A percentile compares a stretch with the other conserved stretches of the same genome.
Conservation (phyloP, 371 early-diverging fungal species). For the Capillidium heterosporum region DNA sequence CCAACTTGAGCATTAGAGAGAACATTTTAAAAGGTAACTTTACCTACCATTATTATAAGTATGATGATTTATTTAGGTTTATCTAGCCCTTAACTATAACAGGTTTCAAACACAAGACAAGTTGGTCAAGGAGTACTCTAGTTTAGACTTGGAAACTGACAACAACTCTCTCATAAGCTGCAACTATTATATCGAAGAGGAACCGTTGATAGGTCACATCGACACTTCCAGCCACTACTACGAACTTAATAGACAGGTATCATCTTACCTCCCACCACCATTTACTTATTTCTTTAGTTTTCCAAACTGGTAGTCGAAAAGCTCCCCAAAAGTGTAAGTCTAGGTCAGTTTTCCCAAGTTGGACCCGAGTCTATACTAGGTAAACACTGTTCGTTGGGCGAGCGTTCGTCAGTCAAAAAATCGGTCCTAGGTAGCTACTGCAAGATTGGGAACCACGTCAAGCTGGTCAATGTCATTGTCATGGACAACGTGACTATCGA, state of each 20-base stretch:
- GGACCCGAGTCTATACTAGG: constrained; percentile 85
- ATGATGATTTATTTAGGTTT: too few relatives aligned
- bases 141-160: too few relatives aligned
- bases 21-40: background rate
- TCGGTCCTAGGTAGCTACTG: constrained; percentile 84
- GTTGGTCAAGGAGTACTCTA: too few relatives aligned
- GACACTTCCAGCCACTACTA: constrained; percentile 66
- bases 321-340: background rate
- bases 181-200: too few relatives aligned
- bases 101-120: too few relatives aligned
- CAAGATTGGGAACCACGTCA: constrained; percentile 83
- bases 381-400: constrained; percentile 70
- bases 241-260: constrained; percentile 65
- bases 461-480: constrained; percentile 78
- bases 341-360: background rate
- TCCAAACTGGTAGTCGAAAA: background rate
- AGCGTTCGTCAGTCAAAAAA: constrained; percentile 77
- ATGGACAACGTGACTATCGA: constrained; percentile 85
- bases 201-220: constrained; percentile 31
- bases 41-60: too few relatives aligned
- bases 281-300: background rate
- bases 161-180: too few relatives aligned
- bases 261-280: constrained; percentile 11
- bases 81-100: too few relatives aligned
- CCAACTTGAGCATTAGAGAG: background rate